Evolutionary conservation across 2,329 filamentous ascomycete genomes (phyloP).

Genomic region (Beauveria sp.): DNA sequence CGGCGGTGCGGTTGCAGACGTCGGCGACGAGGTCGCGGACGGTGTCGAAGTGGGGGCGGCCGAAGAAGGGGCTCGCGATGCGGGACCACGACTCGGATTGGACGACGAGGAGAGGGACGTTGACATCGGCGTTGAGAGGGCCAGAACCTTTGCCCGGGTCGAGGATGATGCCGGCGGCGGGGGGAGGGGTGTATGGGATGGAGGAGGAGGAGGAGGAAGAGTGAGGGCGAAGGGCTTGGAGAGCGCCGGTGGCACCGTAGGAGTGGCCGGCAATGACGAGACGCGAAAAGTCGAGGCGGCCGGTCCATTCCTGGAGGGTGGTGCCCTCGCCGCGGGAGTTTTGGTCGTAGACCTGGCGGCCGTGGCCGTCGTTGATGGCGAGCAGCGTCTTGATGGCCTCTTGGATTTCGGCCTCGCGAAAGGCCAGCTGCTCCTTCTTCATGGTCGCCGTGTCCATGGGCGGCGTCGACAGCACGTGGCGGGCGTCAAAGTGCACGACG

Average conservation of each 20-base stretch:
- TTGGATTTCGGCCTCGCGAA: constrained; percentile 43
- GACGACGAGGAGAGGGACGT: constrained; percentile 51
- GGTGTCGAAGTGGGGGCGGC: constrained; percentile 56
- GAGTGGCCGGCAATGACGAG: constrained; percentile 56
- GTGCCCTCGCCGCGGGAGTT: constrained; percentile 43
- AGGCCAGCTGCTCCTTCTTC: constrained; percentile 40
- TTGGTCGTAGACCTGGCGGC: constrained; percentile 23
- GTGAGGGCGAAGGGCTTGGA: constrained; percentile 49
- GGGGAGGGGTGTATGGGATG: constrained; percentile 31
- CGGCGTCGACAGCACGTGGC: constrained; percentile 25
- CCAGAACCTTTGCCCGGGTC: constrained; percentile 61
- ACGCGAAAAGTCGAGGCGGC: constrained; percentile 44
- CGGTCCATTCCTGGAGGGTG: constrained; percentile 41
- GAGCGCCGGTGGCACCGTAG: constrained; percentile 56
- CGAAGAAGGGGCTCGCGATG: constrained; percentile 49
- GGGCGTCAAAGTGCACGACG: constrained; percentile 28
- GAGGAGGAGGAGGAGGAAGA: constrained; percentile 21
- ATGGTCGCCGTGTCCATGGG: constrained; percentile 30
- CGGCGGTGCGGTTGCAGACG: constrained; percentile 34
- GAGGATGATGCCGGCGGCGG: constrained; percentile 52
- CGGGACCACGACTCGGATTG: constrained; percentile 60
- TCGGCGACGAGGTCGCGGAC: constrained; percentile 48
- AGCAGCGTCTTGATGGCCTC: constrained; percentile 34
- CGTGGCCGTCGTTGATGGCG: constrained; percentile 32
- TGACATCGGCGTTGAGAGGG: constrained; percentile 50